Evolutionary conservation across 768 basidiomycete species (phyloP), one percentile per base, ranked within the genome.

Genomic region (Daedaleopsis sinensis): DNA sequence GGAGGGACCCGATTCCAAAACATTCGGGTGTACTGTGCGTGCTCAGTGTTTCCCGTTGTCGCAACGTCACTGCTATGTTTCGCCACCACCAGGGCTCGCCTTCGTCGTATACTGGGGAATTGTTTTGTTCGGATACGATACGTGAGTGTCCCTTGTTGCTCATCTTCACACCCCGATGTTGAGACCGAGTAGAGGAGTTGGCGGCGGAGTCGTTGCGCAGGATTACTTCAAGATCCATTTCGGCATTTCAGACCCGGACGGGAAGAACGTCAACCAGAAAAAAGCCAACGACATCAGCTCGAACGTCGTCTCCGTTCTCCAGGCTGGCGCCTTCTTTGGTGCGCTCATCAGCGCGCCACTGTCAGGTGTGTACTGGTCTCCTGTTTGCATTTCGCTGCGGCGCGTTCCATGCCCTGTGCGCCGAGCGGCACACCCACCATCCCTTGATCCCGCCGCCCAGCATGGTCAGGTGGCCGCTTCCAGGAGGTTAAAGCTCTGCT

Each of bases 291-390:
- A 79, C 5, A 76, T 94, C n/a, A 87, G 86, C 0, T 87, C 89
- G 39, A 92, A 90, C 65, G 87, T 96, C 43, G 93, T 94, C n/a
- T 91, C 93, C 3, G 90, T 94, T 5, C 80, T 94, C 13, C 93
- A 94, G 69, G 91, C 86, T 6, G 91, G 91, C 15, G 90, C 91
- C 0, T 94, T 94, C 81, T 94, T 94, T 68, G 93, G 93, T 58
- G 90, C 92, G 15, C 70, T 94, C 6, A 80, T 82, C 11, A 87
- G 86, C 64, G 87, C 88, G 2, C 88, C 87, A 0, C 67, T 89
- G 48, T 89, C 89, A n/a, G 76, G 90, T 90, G 58, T 55, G 78
- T 42, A 12, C 3, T 37, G 13, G 15, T 23, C 23, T 38, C 52
- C 5, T 19, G 21, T 12, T 38, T 53, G 21, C 36, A 5, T 12